Conservation (phyloP, 163 green algal genomes). For the Scenedesmus sp. region DNA sequence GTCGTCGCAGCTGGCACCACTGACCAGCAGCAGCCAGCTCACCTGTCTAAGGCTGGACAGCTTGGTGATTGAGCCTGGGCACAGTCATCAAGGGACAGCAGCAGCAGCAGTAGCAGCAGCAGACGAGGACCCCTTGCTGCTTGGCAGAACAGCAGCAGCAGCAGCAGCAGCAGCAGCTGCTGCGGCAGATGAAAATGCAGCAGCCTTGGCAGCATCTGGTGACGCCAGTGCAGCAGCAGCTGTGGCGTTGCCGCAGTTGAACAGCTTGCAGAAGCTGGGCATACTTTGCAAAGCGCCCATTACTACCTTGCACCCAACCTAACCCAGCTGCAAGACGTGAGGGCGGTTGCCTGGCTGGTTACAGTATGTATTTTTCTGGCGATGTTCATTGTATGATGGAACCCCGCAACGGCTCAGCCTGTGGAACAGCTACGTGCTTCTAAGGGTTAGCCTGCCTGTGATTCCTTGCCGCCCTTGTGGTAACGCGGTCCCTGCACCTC, state of each 20-base stretch:
- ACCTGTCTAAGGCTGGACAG: not conserved
- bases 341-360: not conserved
- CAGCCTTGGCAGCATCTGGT: not conserved
- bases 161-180: not conserved
- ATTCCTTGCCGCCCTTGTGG: too few relatives aligned
- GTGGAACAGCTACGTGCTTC: too few relatives aligned
- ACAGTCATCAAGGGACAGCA: not conserved
- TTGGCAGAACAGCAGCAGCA: not conserved
- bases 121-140: not conserved
- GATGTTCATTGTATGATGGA: too few relatives aligned
- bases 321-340: conserved; percentile 38
- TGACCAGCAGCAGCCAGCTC: conserved; percentile 14
- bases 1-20: conserved; percentile 7
- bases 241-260: not conserved
- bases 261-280: conserved; percentile 7
- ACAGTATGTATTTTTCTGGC: too few relatives aligned
- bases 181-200: not conserved
- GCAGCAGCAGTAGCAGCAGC: not conserved
- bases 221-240: not conserved
- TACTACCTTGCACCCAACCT: conserved; percentile 8
- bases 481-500: too few relatives aligned
- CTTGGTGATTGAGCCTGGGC: conserved; percentile 23
- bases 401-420: too few relatives aligned
- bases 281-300: conserved; percentile 36
- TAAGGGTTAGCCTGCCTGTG: too few relatives aligned